Conservation (phyloP, 371 early-diverging fungal genomes). For the Mortierella sp. region DNA sequence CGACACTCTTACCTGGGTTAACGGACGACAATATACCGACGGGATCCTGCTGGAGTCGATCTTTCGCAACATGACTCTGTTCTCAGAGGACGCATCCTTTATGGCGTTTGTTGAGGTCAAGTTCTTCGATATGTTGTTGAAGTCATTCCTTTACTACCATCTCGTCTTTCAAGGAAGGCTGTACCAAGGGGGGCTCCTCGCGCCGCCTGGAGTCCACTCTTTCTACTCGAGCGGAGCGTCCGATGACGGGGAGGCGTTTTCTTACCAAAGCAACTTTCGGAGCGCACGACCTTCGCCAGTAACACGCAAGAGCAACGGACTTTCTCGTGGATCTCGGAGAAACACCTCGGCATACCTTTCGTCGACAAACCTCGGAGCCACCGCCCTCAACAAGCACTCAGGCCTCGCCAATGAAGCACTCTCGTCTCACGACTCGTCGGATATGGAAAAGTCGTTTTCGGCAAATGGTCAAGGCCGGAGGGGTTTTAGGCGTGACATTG, state of each 20-base stretch:
- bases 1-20: slow-evolving; percentile 43
- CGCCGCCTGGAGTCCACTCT: slow-evolving; percentile 24
- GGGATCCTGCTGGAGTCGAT: slow-evolving; percentile 46
- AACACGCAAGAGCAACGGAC: slow-evolving; percentile 11
- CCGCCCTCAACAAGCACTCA: slow-evolving; percentile 3
- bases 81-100: slow-evolving; percentile 48
- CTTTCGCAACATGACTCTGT: slow-evolving; percentile 36
- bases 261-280: slow-evolving; percentile 43
- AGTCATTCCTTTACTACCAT: slow-evolving; percentile 52
- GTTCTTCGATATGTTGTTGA: slow-evolving; percentile 42
- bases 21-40: slow-evolving; percentile 49
- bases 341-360: slow-evolving; percentile 26
- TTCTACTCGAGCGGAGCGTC: slow-evolving; percentile 48
- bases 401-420: slow-evolving; percentile 17
- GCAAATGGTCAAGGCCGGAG: neutral
- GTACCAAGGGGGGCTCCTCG: slow-evolving; percentile 30
- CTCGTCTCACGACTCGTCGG: slow-evolving; percentile 50
- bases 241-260: slow-evolving; percentile 56
- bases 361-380: slow-evolving; percentile 19
- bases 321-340: slow-evolving; percentile 12
- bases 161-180: slow-evolving; percentile 42
- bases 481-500: neutral
- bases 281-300: slow-evolving; percentile 27
- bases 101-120: slow-evolving; percentile 46
- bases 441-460: slow-evolving; percentile 22